These are phyloP conservation scores for Pulveroboletus sp. DNA, from an alignment of 768 basidiomycete species.

Conservation along the genomic window DNA sequence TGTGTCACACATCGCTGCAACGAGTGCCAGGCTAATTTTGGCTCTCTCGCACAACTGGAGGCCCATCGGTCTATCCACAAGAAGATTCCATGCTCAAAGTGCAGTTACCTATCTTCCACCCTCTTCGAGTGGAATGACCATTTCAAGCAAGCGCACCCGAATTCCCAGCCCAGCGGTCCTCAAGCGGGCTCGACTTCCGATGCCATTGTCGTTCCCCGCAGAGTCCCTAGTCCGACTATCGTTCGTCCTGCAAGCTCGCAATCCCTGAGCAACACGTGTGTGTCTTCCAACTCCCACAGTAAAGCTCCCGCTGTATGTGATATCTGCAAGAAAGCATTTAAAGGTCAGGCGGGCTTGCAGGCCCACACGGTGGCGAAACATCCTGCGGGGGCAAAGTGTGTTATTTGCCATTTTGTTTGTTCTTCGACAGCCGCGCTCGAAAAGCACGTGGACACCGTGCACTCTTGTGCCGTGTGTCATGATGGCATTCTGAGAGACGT, in stretches of 20 bases:
- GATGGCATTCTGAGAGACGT: slow-evolving; percentile 30
- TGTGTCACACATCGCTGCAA: slow-evolving; percentile 12
- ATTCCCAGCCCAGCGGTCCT: background rate
- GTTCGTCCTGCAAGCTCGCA: slow-evolving; percentile 18
- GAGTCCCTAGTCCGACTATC: slow-evolving; percentile 15
- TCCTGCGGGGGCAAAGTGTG: slow-evolving; percentile 17
- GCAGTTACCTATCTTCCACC: slow-evolving; percentile 17
- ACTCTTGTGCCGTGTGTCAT: slow-evolving; percentile 26
- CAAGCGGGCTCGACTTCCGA: slow-evolving; percentile 10
- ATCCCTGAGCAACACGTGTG: slow-evolving; percentile 7
- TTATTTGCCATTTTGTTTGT: slow-evolving; percentile 24
- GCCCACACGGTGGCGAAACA: slow-evolving; percentile 26
- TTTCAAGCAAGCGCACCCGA: slow-evolving; percentile 21
- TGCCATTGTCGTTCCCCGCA: background rate
- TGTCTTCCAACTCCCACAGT: background rate
- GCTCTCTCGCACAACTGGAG: slow-evolving; percentile 17
- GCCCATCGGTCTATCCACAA: slow-evolving; percentile 18
- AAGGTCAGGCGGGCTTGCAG: slow-evolving; percentile 18
- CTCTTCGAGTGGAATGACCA: slow-evolving; percentile 29
- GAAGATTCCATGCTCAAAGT: slow-evolving; percentile 25
- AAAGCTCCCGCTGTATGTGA: slow-evolving; percentile 16
- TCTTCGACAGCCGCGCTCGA: slow-evolving; percentile 22
- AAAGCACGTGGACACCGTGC: slow-evolving; percentile 25
- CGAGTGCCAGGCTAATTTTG: slow-evolving; percentile 19
- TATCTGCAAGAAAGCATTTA: slow-evolving; percentile 24